These are phyloP conservation scores for Blastobotrys terrestris DNA, from an alignment of 805 yeast species.

Conservation along the genomic window DNA sequence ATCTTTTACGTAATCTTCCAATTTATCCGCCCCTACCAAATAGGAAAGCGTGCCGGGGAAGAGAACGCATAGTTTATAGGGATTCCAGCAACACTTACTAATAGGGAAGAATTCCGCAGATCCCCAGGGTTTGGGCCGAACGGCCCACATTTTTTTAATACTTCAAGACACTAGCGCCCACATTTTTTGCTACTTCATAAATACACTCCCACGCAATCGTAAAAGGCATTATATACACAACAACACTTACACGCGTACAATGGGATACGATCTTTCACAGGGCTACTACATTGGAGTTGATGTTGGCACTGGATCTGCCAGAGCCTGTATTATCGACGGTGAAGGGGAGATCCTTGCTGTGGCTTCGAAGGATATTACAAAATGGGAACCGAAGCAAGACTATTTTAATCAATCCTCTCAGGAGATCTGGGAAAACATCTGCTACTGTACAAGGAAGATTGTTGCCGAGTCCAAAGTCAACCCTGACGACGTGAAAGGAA, in stretches of 20 bases:
- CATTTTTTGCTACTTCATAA: background rate
- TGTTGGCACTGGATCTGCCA: constrained; percentile 96
- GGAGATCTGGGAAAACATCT: constrained; percentile 83
- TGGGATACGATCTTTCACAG: background rate
- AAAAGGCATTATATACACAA: too few relatives aligned
- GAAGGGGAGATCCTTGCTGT: constrained; percentile 68
- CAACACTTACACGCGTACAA: too few relatives aligned
- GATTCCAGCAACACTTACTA: background rate
- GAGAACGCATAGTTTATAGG: background rate
- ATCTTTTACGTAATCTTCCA: background rate
- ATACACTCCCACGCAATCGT: too few relatives aligned
- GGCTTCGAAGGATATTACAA: constrained; percentile 74
- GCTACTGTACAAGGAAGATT: constrained; percentile 72
- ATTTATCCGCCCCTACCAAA: background rate
- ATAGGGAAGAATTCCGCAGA: background rate
- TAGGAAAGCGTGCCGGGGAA: background rate
- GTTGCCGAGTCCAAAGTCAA: constrained; percentile 70
- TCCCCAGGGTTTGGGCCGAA: background rate
- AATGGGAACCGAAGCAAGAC: constrained; percentile 36
- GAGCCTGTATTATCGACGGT: constrained; percentile 86
- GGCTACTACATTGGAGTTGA: constrained; percentile 70
- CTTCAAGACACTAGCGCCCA: background rate
- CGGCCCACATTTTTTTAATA: background rate
- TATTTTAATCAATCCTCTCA: constrained; percentile 71
- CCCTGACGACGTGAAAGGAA: constrained; percentile 63